A percentile compares a stretch with the other conserved stretches of the same genome.
phyloP scores from a whole-genome alignment of 116 monocot genomes.

The Cymodocea nodosa region DNA sequence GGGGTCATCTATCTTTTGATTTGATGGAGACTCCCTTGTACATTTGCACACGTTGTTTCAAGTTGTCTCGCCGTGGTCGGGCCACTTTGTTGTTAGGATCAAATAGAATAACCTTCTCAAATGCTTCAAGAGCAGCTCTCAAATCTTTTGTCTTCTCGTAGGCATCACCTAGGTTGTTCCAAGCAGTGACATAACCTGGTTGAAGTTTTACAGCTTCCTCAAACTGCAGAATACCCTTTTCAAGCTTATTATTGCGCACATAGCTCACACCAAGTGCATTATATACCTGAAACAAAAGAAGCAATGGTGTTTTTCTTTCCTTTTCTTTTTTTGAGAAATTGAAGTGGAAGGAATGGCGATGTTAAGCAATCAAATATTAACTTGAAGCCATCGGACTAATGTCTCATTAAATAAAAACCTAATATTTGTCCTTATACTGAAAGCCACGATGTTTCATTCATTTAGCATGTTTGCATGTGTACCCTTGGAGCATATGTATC shows the following conservation, averaged over 20 bases:
- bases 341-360: too few species aligned
- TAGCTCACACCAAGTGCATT: conserved; percentile 92
- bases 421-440: too few species aligned
- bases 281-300: conserved; percentile 39
- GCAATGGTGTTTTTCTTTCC: not conserved
- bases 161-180: conserved; percentile 94
- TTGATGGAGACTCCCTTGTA: conserved; percentile 57
- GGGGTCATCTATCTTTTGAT: conserved; percentile 13
- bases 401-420: too few species aligned
- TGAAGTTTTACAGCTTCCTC: conserved; percentile 82
- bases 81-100: conserved; percentile 91
- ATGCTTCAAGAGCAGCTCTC: conserved; percentile 61
- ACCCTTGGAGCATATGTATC: too few species aligned
- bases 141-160: conserved; percentile 81
- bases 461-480: too few species aligned
- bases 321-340: too few species aligned
- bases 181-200: conserved; percentile 82
- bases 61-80: conserved; percentile 51
- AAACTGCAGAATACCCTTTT: conserved; percentile 67
- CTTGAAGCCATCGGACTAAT: not conserved
- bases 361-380: not conserved
- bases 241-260: conserved; percentile 65
- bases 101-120: conserved; percentile 86
- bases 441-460: too few species aligned
- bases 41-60: conserved; percentile 53